phyloP scores from a whole-genome alignment of 2,329 filamentous ascomycete genomes.

The Aureobasidium vineae region DNA sequence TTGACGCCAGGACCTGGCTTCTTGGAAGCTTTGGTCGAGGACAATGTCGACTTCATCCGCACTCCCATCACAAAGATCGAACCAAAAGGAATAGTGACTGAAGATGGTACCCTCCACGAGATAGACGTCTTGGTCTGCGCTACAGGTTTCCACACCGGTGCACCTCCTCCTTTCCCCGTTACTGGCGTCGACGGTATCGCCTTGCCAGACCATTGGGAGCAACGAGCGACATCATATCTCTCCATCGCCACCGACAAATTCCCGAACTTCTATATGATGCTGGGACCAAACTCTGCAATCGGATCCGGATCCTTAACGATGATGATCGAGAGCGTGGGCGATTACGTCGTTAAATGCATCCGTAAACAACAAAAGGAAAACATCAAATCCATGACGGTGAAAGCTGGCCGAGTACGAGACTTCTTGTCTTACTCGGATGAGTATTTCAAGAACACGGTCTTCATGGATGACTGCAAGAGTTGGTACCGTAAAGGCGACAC shows the following conservation, averaged over 20 bases:
- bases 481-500: slow-evolving; percentile 43
- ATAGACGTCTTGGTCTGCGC: slow-evolving; percentile 46
- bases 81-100: slow-evolving; percentile 42
- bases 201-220: slow-evolving; percentile 40
- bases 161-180: slow-evolving; percentile 43
- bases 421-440: slow-evolving; percentile 49
- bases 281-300: slow-evolving; percentile 45
- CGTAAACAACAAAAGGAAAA: slow-evolving; percentile 38
- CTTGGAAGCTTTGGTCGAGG: slow-evolving; percentile 49
- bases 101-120: slow-evolving; percentile 42
- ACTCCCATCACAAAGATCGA: slow-evolving; percentile 43
- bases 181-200: slow-evolving; percentile 36
- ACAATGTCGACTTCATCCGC: slow-evolving; percentile 49
- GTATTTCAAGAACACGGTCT: slow-evolving; percentile 50
- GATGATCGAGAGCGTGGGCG: slow-evolving; percentile 44
- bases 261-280: slow-evolving; percentile 46
- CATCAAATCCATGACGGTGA: slow-evolving; percentile 47
- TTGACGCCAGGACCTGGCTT: slow-evolving; percentile 54
- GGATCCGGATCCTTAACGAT: slow-evolving; percentile 43
- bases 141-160: slow-evolving; percentile 43
- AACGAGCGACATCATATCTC: slow-evolving; percentile 34
- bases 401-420: slow-evolving; percentile 50
- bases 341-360: slow-evolving; percentile 37
- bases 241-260: slow-evolving; percentile 30
- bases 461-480: slow-evolving; percentile 46